These are phyloP conservation scores for Schwanniomyces vanrijiae DNA, from an alignment of 805 yeast genomes.

Conservation along the genomic window DNA sequence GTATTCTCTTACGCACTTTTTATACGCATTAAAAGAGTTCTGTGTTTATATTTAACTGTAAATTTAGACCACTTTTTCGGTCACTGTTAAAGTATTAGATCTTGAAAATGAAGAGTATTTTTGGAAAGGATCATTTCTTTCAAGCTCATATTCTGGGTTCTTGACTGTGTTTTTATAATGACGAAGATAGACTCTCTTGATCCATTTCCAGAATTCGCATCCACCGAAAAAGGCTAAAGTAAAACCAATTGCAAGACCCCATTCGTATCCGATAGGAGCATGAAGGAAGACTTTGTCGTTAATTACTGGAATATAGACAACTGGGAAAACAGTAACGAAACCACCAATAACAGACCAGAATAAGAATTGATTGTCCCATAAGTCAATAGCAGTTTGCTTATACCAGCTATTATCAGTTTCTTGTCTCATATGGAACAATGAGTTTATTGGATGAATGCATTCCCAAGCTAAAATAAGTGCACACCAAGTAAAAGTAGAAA, in stretches of 20 bases:
- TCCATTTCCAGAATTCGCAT: conserved; percentile 66
- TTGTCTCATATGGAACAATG: conserved; percentile 71
- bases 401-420: conserved; percentile 55
- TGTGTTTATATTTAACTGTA: not conserved
- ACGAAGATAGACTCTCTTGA: conserved; percentile 54
- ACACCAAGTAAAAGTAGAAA: conserved; percentile 85
- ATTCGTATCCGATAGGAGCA: conserved; percentile 69
- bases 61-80: conserved; percentile 3
- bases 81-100: conserved; percentile 30
- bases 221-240: conserved; percentile 56
- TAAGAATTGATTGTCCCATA: conserved; percentile 73
- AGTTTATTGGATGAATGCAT: conserved; percentile 68
- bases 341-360: conserved; percentile 82
- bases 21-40: not conserved
- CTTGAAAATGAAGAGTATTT: conserved; percentile 41
- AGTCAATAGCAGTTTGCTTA: conserved; percentile 59
- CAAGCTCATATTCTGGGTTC: conserved; percentile 40
- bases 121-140: conserved; percentile 40
- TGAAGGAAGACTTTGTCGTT: conserved; percentile 76
- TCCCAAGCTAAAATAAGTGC: conserved; percentile 83
- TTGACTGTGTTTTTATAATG: conserved; percentile 12
- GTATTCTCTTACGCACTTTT: not conserved
- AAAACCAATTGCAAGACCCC: conserved; percentile 72
- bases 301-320: conserved; percentile 85
- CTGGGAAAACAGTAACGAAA: conserved; percentile 71